Evolutionary conservation across 805 yeast genomes (phyloP), one percentile per base, ranked within the genome.

Genomic region (Kodamaea restingae): DNA sequence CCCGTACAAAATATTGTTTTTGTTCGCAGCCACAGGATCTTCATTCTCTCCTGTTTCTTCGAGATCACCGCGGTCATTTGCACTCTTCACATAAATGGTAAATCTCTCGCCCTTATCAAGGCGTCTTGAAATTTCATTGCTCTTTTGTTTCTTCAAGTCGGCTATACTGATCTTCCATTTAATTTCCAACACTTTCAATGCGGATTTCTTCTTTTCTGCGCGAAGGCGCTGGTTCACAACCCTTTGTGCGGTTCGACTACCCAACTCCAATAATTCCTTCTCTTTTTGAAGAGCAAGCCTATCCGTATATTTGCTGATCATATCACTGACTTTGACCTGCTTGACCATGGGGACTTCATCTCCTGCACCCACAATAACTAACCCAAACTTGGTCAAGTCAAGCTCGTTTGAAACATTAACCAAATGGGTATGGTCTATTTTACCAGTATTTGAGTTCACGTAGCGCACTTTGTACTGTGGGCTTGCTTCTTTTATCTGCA

Each of bases 81-180:
- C 45, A 17, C 52, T 38, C 32, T 48, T 58, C 10, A 60, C 44
- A 36, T 49, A 51, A 15, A 61, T 49, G 8, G 56, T 47, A 36
- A 66, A 63, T 35, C 50, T 58, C 34, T 62, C 71, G 12, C 75
- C 78, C 41, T 69, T 75, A 26, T 61, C 58, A 42, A 76, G 46
- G 14, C 74, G 69, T 2, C 58, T 52, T 28, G 58, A 50, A 12
- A 79, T 71, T 48, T 79, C 84, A 39, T 66, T 64, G 10, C 61
- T 59, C 50, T 79, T 79, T 43, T 79, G 84, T 27, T 71, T 68
- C 18, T 51, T 54, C 41, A 79, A 58, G 54, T 79, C 84, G 30
- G 71, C 68, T 24, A 60, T 55, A n/a, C 72, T 70, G 15, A 78
- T 78, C 34, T 72, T 70, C 84, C 84, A 79, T 8, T 78, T 68